These are phyloP conservation scores for Suillus sp. DNA, from an alignment of 768 basidiomycete genomes.

Conservation along the genomic window DNA sequence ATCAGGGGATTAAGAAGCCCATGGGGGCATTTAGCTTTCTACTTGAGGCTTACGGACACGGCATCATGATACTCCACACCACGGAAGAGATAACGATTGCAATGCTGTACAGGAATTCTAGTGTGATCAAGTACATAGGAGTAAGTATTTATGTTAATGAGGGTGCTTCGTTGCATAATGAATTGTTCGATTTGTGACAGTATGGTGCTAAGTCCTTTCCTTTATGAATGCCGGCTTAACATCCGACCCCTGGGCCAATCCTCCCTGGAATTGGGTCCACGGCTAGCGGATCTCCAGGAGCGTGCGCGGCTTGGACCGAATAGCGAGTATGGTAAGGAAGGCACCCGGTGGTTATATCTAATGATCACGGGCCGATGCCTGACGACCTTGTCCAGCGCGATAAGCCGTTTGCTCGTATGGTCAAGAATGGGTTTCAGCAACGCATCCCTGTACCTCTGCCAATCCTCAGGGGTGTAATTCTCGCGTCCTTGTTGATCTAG, in stretches of 20 bases:
- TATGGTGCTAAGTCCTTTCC: not conserved
- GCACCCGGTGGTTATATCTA: not conserved
- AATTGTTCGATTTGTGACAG: not conserved
- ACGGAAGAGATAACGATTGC: not conserved
- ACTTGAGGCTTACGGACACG: constrained; percentile 4
- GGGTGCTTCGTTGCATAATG: not conserved
- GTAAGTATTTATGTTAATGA: constrained; percentile 2
- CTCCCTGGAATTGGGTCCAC: not conserved
- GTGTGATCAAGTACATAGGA: not conserved
- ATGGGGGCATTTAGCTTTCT: not conserved
- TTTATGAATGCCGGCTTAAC: not conserved
- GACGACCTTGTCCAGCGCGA: not conserved
- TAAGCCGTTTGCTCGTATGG: not conserved
- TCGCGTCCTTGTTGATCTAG: constrained; percentile 10
- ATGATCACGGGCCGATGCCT: not conserved
- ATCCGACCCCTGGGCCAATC: not conserved
- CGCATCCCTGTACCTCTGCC: constrained; percentile 13
- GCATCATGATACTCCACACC: constrained; percentile 5
- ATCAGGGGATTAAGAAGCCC: constrained; percentile 14
- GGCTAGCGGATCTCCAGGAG: not conserved
- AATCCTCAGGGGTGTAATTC: not conserved
- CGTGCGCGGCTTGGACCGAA: not conserved
- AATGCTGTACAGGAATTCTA: not conserved
- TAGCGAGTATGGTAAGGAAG: constrained; percentile 1
- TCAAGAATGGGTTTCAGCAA: constrained; percentile 6